phyloP scores from a whole-genome alignment of 2,329 filamentous ascomycete species.

The Aspergillus luchuensis region DNA sequence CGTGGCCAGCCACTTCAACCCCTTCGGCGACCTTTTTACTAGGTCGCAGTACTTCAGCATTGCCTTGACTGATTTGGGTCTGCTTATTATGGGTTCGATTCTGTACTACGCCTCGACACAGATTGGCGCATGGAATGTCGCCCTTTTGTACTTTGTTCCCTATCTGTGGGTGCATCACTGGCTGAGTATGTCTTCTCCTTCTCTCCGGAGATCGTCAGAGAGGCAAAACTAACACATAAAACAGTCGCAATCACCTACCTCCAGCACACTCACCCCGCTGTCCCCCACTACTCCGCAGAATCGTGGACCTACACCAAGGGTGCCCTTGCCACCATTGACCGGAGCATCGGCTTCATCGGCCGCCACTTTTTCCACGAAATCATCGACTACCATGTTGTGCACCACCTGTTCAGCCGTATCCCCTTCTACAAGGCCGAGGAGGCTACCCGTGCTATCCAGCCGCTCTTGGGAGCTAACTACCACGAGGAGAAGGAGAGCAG shows the following conservation, averaged over 20 bases:
- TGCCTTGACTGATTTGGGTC: conserved; percentile 61
- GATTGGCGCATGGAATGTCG: conserved; percentile 60
- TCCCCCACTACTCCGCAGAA: conserved; percentile 61
- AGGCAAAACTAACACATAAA: not conserved
- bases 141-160: conserved; percentile 63
- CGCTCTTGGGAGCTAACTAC: conserved; percentile 60
- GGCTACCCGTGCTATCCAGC: conserved; percentile 60
- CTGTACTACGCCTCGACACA: conserved; percentile 57
- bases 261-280: conserved; percentile 65
- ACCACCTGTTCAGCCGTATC: conserved; percentile 64
- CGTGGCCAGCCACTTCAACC: conserved; percentile 59
- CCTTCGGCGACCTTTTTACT: conserved; percentile 63
- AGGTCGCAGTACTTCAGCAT: conserved; percentile 60
- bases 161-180: conserved; percentile 73
- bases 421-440: conserved; percentile 64
- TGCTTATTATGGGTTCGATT: conserved; percentile 53
- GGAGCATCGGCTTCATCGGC: conserved; percentile 66
- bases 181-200: conserved; percentile 55
- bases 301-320: conserved; percentile 66
- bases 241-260: conserved; percentile 73
- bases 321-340: conserved; percentile 64
- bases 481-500: conserved; percentile 36
- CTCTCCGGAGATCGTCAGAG: not conserved
- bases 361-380: conserved; percentile 68
- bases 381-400: conserved; percentile 65